Conservation (phyloP, 352 stramenopile species). For the Phytophthora pisi region DNA sequence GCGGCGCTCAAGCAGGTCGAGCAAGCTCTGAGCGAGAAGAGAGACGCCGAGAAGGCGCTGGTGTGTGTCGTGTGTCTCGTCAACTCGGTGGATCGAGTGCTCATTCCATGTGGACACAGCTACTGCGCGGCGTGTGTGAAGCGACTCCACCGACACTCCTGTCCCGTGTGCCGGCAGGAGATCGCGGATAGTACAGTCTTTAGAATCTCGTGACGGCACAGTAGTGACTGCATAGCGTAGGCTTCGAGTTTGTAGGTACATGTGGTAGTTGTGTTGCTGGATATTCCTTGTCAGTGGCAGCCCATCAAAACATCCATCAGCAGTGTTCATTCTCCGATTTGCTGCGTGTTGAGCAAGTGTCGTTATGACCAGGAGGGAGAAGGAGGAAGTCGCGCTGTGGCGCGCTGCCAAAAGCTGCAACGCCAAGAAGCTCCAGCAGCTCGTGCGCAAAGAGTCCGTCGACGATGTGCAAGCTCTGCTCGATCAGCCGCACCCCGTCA, state of each 20-base stretch:
- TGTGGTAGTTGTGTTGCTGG: constrained; percentile 21
- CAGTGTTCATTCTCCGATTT: constrained; percentile 29
- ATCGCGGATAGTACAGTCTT: constrained; percentile 42
- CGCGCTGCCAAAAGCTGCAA: constrained; percentile 38
- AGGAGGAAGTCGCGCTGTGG: constrained; percentile 35
- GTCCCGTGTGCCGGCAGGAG: constrained; percentile 53
- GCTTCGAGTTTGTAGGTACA: constrained; percentile 9
- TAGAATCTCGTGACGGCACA: constrained; percentile 40
- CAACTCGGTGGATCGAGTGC: constrained; percentile 53
- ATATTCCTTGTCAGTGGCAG: constrained; percentile 13
- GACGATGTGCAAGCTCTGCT: constrained; percentile 34
- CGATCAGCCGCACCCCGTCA: constrained; percentile 49
- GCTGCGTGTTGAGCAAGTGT: constrained; percentile 5
- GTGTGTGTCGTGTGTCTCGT: constrained; percentile 66
- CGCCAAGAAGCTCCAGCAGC: constrained; percentile 33
- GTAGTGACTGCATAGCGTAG: neutral
- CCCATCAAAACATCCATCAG: constrained; percentile 8
- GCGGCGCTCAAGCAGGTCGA: constrained; percentile 43
- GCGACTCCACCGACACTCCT: constrained; percentile 42
- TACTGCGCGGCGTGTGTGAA: constrained; percentile 59
- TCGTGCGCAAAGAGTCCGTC: constrained; percentile 23
- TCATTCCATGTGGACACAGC: constrained; percentile 68
- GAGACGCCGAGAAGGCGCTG: constrained; percentile 55
- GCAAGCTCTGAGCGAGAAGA: constrained; percentile 47
- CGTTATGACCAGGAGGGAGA: constrained; percentile 15